Conservation (phyloP, 148 eudicot genomes). For the Amaranthus palmeri region DNA sequence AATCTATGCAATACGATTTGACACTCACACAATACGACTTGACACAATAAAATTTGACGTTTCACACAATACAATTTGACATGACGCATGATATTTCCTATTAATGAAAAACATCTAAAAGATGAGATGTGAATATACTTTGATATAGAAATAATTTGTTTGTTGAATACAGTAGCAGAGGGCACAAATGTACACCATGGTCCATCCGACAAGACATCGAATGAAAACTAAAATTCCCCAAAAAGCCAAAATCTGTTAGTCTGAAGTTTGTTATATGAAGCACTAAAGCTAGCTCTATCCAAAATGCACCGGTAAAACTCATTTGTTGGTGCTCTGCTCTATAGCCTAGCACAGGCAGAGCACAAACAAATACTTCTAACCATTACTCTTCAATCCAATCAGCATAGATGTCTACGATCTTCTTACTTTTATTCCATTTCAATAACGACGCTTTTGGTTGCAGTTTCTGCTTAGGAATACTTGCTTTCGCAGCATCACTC, state of each 20-base stretch:
- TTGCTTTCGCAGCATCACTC: background rate
- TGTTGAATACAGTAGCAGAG: conserved; percentile 11
- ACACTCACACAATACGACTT: too few species aligned
- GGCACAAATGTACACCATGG: conserved; percentile 3
- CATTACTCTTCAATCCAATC: conserved; percentile 30
- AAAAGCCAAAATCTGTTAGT: background rate
- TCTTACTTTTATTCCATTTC: conserved; percentile 16
- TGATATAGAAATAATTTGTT: background rate
- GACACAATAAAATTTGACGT: too few species aligned
- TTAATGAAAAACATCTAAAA: background rate
- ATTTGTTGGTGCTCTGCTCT: too few species aligned
- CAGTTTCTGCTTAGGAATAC: background rate
- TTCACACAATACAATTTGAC: too few species aligned
- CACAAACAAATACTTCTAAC: too few species aligned
- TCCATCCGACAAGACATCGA: conserved; percentile 3
- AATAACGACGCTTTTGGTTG: conserved; percentile 1
- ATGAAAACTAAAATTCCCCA: conserved; percentile 7
- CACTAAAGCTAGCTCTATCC: background rate
- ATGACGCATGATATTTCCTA: too few species aligned
- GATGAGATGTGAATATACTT: background rate
- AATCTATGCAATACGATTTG: too few species aligned
- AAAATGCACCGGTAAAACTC: background rate
- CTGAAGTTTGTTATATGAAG: background rate
- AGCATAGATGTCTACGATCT: conserved; percentile 24
- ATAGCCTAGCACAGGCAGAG: too few species aligned